Percentiles rank a stretch among this genome's conserved stretches.
Conservation (phyloP, 805 yeast species). For the Candida xiaguanensis region DNA sequence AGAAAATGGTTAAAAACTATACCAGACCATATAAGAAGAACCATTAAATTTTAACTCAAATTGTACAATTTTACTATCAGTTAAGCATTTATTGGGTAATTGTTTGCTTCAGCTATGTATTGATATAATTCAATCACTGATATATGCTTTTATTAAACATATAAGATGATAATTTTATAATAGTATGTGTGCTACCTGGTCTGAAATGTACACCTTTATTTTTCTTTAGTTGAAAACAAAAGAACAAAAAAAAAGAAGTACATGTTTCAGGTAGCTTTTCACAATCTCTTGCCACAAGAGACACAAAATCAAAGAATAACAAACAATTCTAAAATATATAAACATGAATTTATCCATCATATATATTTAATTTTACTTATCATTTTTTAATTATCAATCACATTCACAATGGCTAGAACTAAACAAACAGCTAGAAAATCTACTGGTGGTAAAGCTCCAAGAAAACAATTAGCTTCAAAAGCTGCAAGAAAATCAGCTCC, state of each 20-base stretch:
- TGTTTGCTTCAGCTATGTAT: no score
- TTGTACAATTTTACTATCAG: no score
- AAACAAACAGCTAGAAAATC: conserved; percentile 51
- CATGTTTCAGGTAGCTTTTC: neutral
- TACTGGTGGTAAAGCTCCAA: conserved; percentile 51
- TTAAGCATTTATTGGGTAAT: no score
- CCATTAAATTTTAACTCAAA: no score
- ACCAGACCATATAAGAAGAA: no score
- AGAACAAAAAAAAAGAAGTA: neutral
- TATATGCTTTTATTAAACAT: no score
- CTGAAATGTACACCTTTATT: neutral
- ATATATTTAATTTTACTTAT: neutral
- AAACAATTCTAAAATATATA: neutral
- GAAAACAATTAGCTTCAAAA: conserved; percentile 49
- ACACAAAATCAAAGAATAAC: neutral
- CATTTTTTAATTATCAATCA: conserved; percentile 4
- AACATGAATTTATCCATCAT: neutral
- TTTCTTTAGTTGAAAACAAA: neutral
- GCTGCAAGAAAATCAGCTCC: conserved; percentile 52
- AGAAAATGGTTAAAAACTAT: no score
- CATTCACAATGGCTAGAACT: conserved; percentile 43
- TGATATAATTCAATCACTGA: no score
- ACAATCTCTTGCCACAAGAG: neutral
- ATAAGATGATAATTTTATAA: no score
- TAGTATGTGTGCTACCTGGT: neutral